Base-by-base conservation (phyloP, 805 yeast species). In the Cyberlindnera misumaiensis region DNA sequence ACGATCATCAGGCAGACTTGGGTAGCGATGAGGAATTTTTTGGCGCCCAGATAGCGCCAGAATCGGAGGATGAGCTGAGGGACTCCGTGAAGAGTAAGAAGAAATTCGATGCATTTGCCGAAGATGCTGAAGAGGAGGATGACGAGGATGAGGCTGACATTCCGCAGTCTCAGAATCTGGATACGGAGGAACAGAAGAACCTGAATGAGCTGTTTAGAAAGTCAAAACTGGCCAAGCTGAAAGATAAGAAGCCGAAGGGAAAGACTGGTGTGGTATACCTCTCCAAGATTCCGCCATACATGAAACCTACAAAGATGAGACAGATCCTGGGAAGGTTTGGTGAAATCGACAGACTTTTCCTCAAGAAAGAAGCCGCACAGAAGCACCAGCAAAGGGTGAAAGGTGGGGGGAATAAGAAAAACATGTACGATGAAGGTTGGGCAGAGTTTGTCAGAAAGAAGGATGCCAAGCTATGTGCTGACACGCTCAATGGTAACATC, bases 401-500 rank as follows among this genome's bases (percentile, higher is more conserved):
- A 52, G 73, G 76, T 45, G 97, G 97, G 11, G 97, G 98, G 16
- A 93, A 90, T 60, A 88, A 87, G 59, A 89, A 89, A 62, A 72
- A 73, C 55, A 82, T 75, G 63, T 93, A 75, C 55, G 85, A 83
- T 22, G 98, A 90, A 66, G 98, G 98, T 11, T 93, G 98, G 98
- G 93, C 84, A 7, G 98, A 93, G 62, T 93, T 85, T 60, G 64
- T 72, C 18, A 75, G 77, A 53, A 93, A 93, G 56, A 75, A 73
- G 49, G 85, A 87, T 52, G 98, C 97, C 1, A 90, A 90, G 56
- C 60, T 87, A 27, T 88, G 95, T 43, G 95, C 93, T 3, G 68
- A 68, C 9, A 83, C 97, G 0, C 63, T 93, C 53, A 93, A 93
- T 55, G 96, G 95, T 10, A 85, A 87, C 55, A 84, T 71, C 9